These are phyloP conservation scores for Orbilia javanica DNA, from an alignment of 2,329 filamentous ascomycete genomes.

Conservation along the genomic window DNA sequence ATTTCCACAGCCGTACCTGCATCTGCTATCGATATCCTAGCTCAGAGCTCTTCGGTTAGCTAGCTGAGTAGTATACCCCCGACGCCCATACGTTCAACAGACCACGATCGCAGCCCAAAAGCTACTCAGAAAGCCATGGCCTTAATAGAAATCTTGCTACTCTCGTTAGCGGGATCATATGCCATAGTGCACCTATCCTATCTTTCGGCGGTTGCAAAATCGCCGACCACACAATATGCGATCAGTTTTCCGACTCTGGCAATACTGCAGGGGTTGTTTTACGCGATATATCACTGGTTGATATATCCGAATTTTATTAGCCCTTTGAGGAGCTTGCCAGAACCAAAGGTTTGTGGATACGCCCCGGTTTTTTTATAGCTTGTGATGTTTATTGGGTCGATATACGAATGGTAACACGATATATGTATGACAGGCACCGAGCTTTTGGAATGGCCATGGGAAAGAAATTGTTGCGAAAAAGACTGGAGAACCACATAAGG, in stretches of 20 bases:
- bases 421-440: slow-evolving; percentile 19
- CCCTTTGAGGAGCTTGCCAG: slow-evolving; percentile 34
- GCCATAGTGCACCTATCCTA: slow-evolving; percentile 28
- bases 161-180: slow-evolving; percentile 51
- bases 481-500: slow-evolving; percentile 59
- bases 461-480: slow-evolving; percentile 20
- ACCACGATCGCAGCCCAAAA: not conserved
- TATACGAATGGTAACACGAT: not conserved
- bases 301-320: slow-evolving; percentile 51
- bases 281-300: slow-evolving; percentile 44
- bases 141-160: slow-evolving; percentile 24
- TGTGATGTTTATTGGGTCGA: not conserved
- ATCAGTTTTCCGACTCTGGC: slow-evolving; percentile 18
- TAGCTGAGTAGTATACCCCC: not conserved
- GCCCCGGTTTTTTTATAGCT: not conserved
- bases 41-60: not conserved
- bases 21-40: not conserved
- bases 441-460: slow-evolving; percentile 54
- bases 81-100: not conserved
- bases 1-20: not conserved
- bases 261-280: slow-evolving; percentile 8
- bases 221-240: slow-evolving; percentile 26
- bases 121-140: slow-evolving; percentile 18
- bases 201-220: slow-evolving; percentile 35
- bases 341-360: slow-evolving; percentile 44